These are phyloP conservation scores for Afroboletus lepidellus DNA, from an alignment of 1,284 basidiomycete genomes.

Conservation along the genomic window DNA sequence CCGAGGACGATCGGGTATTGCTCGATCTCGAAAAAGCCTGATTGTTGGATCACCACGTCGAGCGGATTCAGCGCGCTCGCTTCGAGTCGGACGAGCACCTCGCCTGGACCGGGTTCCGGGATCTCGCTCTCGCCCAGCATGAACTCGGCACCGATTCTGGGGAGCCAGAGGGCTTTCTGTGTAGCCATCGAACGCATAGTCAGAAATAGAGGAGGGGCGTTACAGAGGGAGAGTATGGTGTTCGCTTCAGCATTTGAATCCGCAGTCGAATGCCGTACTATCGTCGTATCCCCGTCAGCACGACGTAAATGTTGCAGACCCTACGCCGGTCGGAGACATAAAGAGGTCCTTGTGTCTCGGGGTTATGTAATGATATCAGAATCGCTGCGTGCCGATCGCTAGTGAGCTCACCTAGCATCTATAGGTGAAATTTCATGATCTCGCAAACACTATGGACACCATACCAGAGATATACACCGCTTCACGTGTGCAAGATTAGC, in stretches of 20 bases:
- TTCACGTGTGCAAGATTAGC: too few relatives aligned
- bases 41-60: slow-evolving; percentile 1
- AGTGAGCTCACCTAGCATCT: too few relatives aligned
- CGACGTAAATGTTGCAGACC: not conserved
- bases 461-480: too few relatives aligned
- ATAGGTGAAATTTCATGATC: too few relatives aligned
- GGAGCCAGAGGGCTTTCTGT: slow-evolving; percentile 24
- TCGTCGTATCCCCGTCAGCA: not conserved
- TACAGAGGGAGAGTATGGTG: too few relatives aligned
- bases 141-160: slow-evolving; percentile 13
- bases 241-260: not conserved
- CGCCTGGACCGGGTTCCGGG: slow-evolving; percentile 17
- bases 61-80: slow-evolving; percentile 17
- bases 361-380: too few relatives aligned
- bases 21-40: slow-evolving; percentile 7
- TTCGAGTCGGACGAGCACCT: slow-evolving; percentile 22
- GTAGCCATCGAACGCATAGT: not conserved
- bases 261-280: not conserved
- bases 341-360: too few relatives aligned
- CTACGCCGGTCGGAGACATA: too few relatives aligned
- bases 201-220: too few relatives aligned
- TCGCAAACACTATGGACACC: too few relatives aligned
- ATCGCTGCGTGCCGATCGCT: too few relatives aligned
- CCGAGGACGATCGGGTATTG: slow-evolving; percentile 13
- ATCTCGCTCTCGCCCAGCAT: slow-evolving; percentile 9